Percentiles rank a stretch among this genome's conserved stretches.
phyloP scores from a whole-genome alignment of 257 asterid genomes.

The Nicotiana sylvestris region DNA sequence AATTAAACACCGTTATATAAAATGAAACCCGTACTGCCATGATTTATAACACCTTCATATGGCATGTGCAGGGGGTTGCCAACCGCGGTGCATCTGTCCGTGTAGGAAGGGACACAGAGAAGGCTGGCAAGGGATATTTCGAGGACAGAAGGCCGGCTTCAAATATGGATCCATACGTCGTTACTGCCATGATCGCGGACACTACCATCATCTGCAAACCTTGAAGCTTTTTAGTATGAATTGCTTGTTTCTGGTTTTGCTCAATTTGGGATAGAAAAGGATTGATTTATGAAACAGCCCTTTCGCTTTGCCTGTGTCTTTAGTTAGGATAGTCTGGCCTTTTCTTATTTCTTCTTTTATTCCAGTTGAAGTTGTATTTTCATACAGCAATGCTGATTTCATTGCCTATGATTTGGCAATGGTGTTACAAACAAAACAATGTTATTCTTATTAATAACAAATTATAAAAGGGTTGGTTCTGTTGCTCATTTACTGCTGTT shows the following conservation, averaged over 20 bases:
- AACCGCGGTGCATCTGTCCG: conserved; percentile 95
- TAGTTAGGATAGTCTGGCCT: not conserved
- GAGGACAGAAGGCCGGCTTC: conserved; percentile 97
- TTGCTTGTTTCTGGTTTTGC: not conserved
- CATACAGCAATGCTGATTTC: not conserved
- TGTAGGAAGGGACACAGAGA: conserved; percentile 91
- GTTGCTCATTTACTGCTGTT: not conserved
- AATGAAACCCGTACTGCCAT: too few relatives aligned
- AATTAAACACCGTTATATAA: too few relatives aligned
- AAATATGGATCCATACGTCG: conserved; percentile 86
- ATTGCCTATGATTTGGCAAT: not conserved
- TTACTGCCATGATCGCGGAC: conserved; percentile 88
- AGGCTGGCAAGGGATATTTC: conserved; percentile 88
- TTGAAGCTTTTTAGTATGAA: not conserved
- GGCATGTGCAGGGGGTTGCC: conserved; percentile 67
- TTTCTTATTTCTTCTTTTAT: not conserved
- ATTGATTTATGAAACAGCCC: not conserved
- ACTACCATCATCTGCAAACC: conserved; percentile 67
- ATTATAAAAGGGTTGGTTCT: not conserved
- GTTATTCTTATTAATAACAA: not conserved
- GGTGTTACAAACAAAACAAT: not conserved
- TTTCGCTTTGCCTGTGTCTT: not conserved
- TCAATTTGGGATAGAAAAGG: not conserved
- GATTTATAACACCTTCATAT: not conserved
- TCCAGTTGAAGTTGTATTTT: conserved; percentile 2